Percentiles rank a stretch among this genome's conserved stretches.
Conservation (phyloP, 2,329 filamentous ascomycete species). For the Lasiodiplodia hormozganensis region DNA sequence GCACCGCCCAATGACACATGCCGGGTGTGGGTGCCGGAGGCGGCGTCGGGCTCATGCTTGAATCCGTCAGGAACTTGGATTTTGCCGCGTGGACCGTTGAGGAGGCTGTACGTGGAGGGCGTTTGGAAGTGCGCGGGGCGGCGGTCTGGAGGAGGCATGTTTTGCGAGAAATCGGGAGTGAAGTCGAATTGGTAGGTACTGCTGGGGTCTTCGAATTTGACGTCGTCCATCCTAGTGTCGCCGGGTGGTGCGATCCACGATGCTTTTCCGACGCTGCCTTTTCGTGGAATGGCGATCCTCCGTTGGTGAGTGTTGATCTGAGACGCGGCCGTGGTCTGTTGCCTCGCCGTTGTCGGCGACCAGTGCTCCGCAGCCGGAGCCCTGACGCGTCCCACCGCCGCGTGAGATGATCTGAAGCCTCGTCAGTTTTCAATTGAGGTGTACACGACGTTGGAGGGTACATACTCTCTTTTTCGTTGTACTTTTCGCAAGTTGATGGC, state of each 20-base stretch:
- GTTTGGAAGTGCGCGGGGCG: background rate
- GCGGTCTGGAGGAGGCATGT: too few species aligned
- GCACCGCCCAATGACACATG: conserved; percentile 1
- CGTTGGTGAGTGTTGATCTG: background rate
- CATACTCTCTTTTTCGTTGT: background rate
- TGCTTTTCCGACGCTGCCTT: background rate
- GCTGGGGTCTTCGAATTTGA: background rate
- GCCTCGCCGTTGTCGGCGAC: background rate
- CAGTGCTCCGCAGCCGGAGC: background rate
- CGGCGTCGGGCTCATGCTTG: background rate
- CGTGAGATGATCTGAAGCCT: background rate
- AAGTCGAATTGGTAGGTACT: background rate
- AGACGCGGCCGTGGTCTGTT: background rate
- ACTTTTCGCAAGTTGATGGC: conserved; percentile 72
- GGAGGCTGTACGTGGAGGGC: background rate
- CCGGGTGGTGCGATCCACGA: too few species aligned
- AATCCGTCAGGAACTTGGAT: background rate
- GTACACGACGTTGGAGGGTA: background rate
- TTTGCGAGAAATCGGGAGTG: background rate
- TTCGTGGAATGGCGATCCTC: background rate
- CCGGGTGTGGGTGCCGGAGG: background rate
- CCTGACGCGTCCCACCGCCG: background rate
- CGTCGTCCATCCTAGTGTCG: background rate
- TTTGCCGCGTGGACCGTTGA: background rate
- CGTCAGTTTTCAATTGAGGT: background rate